These are phyloP conservation scores for Metschnikowia chrysomelidarum DNA, from an alignment of 805 yeast genomes.

Conservation along the genomic window DNA sequence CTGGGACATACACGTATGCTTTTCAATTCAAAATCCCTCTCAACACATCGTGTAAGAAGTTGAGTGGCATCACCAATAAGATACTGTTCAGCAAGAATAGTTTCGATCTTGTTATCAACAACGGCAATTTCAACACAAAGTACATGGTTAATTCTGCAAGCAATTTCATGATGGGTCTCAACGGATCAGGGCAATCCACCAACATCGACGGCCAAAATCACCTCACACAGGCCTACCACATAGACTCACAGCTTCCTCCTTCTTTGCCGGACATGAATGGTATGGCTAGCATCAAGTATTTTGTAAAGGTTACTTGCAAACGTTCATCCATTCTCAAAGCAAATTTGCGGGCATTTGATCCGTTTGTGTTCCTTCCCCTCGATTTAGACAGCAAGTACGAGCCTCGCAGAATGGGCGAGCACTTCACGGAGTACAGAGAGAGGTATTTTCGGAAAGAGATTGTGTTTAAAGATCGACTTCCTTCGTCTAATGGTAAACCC, in stretches of 20 bases:
- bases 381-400: slow-evolving; percentile 31
- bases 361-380: slow-evolving; percentile 54
- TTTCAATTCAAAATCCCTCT: slow-evolving; percentile 47
- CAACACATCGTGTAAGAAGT: slow-evolving; percentile 31
- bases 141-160: slow-evolving; percentile 24
- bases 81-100: slow-evolving; percentile 30
- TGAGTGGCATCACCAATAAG: slow-evolving; percentile 33
- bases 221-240: slow-evolving; percentile 10
- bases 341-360: slow-evolving; percentile 47
- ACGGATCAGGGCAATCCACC: neutral
- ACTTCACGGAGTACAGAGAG: slow-evolving; percentile 34
- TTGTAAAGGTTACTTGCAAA: slow-evolving; percentile 59
- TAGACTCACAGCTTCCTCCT: slow-evolving; percentile 17
- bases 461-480: slow-evolving; percentile 27
- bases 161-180: slow-evolving; percentile 3
- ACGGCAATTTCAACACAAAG: slow-evolving; percentile 21
- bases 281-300: slow-evolving; percentile 47
- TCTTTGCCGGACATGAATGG: slow-evolving; percentile 14
- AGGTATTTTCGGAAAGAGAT: slow-evolving; percentile 47
- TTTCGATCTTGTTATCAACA: slow-evolving; percentile 30
- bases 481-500: slow-evolving; percentile 18
- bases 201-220: neutral
- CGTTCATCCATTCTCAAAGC: slow-evolving; percentile 47
- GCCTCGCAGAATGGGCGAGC: slow-evolving; percentile 17
- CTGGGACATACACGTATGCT: slow-evolving; percentile 51